Evolutionary conservation across 2,329 filamentous ascomycete genomes (phyloP).

Genomic region (Didymosphaeria variabile): DNA sequence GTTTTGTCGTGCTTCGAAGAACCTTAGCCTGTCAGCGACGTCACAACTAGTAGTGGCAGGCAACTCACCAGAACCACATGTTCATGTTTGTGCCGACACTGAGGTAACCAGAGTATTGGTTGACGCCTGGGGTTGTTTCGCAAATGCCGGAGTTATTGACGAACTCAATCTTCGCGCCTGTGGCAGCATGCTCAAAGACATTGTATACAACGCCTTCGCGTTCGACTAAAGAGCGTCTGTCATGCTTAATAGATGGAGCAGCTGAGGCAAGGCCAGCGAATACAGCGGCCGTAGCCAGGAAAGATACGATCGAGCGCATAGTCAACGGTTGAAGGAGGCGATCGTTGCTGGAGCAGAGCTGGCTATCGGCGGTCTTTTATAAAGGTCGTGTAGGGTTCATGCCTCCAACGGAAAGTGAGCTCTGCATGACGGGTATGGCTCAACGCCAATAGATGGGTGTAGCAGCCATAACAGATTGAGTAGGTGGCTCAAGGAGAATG

Average conservation of each 20-base stretch:
- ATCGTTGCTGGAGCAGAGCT: background rate
- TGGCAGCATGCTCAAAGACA: slow-evolving; percentile 42
- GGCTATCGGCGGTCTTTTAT: slow-evolving; percentile 6
- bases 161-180: slow-evolving; percentile 38
- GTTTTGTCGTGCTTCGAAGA: slow-evolving; percentile 63
- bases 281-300: slow-evolving; percentile 24
- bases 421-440: slow-evolving; percentile 11
- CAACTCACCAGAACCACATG: slow-evolving; percentile 39
- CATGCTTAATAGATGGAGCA: slow-evolving; percentile 24
- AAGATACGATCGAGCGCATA: slow-evolving; percentile 23
- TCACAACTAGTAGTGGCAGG: background rate
- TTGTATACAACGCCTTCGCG: slow-evolving; percentile 35
- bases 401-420: slow-evolving; percentile 2
- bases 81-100: slow-evolving; percentile 59
- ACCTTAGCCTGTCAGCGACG: slow-evolving; percentile 36
- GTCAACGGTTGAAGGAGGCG: slow-evolving; percentile 2
- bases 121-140: slow-evolving; percentile 62
- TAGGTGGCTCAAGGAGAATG: slow-evolving; percentile 21
- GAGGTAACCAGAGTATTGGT: slow-evolving; percentile 63
- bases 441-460: slow-evolving; percentile 9
- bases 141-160: slow-evolving; percentile 57
- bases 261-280: slow-evolving; percentile 21
- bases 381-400: background rate
- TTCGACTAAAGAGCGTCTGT: slow-evolving; percentile 35
- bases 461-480: slow-evolving; percentile 26